Base-by-base conservation (phyloP, 306 rosid species). In the Sphenostylis stenocarpa region DNA sequence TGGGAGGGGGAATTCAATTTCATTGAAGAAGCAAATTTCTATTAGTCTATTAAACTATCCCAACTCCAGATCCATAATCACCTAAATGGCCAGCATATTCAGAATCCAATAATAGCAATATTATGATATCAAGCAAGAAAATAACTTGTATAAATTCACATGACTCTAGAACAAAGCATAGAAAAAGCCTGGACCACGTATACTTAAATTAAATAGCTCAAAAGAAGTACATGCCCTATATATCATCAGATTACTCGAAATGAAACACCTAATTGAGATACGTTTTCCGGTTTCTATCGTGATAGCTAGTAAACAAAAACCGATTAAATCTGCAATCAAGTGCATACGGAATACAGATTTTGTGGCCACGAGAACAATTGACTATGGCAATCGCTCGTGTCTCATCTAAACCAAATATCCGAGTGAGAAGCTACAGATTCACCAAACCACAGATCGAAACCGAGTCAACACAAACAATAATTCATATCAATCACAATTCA, bases 361-460 rank as follows among this genome's bases (percentile, higher is more conserved):
- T 38, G 49, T 17, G 47, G 75, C 23, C 39, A 47, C 49, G 75
- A 51, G 11, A 62, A 16, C 43, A 51, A 80, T 73, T 60, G 71
- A 77, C 80, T 49, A 4, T 7, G 36, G 64, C 53, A 76, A 48
- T 72, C 58, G 79, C 39, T 24, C 56, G 61, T 9, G 72, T 44
- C 72, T 49, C 19, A 77, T 67, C 63, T 51, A 16, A 62, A 10
- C 63, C 64, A 44, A 72, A 62, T 45, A 76, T 61, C 58, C 6
- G 31, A 84, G 16, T 36, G 7, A 65, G 13, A 20, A 39, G 24
- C 3, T 20, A 60, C 7, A 57, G 78, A 81, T 51, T 77, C 81
- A 81, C 19, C 72, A 31, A 70, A 57, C 13, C 70, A 41, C 56
- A 70, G 82, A 85, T 82, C 88, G 86, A 75, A 82, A 71, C 66